Evolutionary conservation across 202 grass and related monocot genomes (phyloP).

Genomic region (Hordeum pubiflorum): DNA sequence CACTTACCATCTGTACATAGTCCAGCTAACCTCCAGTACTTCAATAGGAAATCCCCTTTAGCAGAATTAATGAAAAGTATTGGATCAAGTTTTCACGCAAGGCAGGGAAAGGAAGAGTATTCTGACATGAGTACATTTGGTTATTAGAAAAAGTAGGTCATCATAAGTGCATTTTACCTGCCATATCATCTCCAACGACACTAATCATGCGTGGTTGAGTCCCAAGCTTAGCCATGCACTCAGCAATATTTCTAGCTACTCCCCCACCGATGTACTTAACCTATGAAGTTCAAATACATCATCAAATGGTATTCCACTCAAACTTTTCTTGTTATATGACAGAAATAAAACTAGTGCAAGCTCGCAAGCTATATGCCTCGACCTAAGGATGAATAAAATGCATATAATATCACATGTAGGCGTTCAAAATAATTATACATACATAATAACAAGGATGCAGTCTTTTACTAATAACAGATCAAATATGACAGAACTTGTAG

Average conservation of each 20-base stretch:
- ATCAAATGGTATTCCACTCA: constrained; percentile 1
- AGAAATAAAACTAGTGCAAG: constrained; percentile 12
- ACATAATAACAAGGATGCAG: not conserved
- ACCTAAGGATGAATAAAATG: not conserved
- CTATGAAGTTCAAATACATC: constrained; percentile 27
- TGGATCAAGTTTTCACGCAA: not conserved
- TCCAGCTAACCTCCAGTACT: constrained; percentile 64
- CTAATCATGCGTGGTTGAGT: constrained; percentile 75
- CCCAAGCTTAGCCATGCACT: constrained; percentile 93
- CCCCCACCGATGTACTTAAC: constrained; percentile 73
- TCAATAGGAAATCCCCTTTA: constrained; percentile 76
- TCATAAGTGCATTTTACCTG: constrained; percentile 42
- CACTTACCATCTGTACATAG: constrained; percentile 66
- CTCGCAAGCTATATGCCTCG: not conserved
- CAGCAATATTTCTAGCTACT: constrained; percentile 92
- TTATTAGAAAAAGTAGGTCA: constrained; percentile 10
- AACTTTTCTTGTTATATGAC: not conserved
- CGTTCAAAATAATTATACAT: not conserved
- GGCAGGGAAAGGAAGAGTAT: constrained; percentile 13
- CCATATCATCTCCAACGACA: constrained; percentile 75
- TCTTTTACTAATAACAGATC: not conserved
- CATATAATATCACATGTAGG: not conserved
- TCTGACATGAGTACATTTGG: not conserved
- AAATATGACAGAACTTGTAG: not conserved
- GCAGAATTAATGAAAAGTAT: not conserved